phyloP scores from a whole-genome alignment of 78 protist species.

The Trichosphaerium sp. region DNA sequence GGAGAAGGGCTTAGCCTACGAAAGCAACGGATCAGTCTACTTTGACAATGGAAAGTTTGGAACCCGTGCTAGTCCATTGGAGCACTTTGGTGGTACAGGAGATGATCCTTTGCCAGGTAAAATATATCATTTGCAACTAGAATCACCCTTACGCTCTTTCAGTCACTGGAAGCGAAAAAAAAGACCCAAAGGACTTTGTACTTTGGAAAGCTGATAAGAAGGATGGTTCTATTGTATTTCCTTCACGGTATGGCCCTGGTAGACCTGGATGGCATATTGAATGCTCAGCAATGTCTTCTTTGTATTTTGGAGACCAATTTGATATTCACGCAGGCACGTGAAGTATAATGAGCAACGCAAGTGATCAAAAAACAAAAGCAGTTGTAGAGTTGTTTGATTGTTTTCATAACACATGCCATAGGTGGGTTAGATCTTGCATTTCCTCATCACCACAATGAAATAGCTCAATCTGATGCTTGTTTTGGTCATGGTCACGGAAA shows the following conservation, averaged over 20 bases:
- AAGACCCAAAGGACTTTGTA: conserved; percentile 19
- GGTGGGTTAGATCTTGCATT: conserved; percentile 97
- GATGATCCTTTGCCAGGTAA: conserved; percentile 16
- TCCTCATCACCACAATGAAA: conserved; percentile 99
- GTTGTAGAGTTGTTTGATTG: conserved; percentile 71
- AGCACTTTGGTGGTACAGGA: not conserved
- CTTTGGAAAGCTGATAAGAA: conserved; percentile 35
- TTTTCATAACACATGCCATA: too few relatives aligned
- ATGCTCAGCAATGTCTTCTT: conserved; percentile 59
- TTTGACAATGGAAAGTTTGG: conserved; percentile 21
- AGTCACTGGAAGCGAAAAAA: not conserved
- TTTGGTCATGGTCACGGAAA: conserved; percentile 1
- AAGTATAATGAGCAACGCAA: not conserved
- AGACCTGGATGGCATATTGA: conserved; percentile 85
- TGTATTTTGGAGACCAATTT: conserved; percentile 7
- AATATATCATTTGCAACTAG: too few relatives aligned
- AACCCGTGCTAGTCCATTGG: not conserved
- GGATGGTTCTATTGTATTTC: conserved; percentile 12
- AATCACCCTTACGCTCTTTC: not conserved
- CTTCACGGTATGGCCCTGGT: conserved; percentile 51
- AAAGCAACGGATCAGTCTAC: conserved; percentile 8
- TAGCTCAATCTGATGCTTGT: conserved; percentile 86
- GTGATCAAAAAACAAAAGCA: conserved; percentile 15
- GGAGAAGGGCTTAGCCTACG: conserved; percentile 29
- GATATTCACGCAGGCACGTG: conserved; percentile 12